A percentile compares a stretch with the other conserved stretches of the same genome.
Evolutionary conservation across 2,329 filamentous ascomycete genomes (phyloP).

Genomic region (Bretziella fagacearum): DNA sequence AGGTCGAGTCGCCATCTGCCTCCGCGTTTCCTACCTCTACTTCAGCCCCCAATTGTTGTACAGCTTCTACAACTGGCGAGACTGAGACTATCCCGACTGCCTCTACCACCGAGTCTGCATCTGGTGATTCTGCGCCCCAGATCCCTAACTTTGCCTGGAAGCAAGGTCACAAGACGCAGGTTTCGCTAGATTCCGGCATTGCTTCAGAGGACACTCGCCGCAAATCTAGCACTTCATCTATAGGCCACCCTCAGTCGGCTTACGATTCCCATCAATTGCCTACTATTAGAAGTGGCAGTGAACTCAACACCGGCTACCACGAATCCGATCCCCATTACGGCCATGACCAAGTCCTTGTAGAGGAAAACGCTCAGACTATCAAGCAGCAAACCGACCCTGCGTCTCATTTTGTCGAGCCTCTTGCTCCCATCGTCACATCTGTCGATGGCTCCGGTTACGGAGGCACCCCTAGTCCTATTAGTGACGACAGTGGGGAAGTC

Average conservation of each 20-base stretch:
- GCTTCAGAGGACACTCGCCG: background rate
- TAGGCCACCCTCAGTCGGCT: background rate
- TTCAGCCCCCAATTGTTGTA: background rate
- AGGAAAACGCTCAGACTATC: constrained; percentile 2
- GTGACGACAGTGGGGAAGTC: constrained; percentile 22
- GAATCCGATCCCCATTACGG: constrained; percentile 19
- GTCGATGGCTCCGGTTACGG: constrained; percentile 47
- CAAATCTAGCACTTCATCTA: background rate
- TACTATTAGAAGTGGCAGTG: constrained; percentile 15
- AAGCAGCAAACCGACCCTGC: constrained; percentile 37
- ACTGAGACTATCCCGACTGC: background rate
- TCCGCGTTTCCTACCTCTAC: background rate
- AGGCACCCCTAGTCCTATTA: constrained; percentile 13
- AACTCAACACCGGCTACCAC: constrained; percentile 17
- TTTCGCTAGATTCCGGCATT: constrained; percentile 4
- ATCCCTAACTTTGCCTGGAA: constrained; percentile 9
- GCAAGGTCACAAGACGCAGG: constrained; percentile 2
- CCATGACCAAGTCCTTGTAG: constrained; percentile 4
- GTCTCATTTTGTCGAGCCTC: constrained; percentile 38
- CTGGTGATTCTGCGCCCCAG: background rate
- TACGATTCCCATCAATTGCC: constrained; percentile 20
- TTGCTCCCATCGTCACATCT: constrained; percentile 54
- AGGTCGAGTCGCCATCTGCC: background rate
- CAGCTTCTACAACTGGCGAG: background rate
- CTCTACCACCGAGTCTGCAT: background rate